A percentile compares a stretch with the other conserved stretches of the same genome.
These are phyloP conservation scores for Metschnikowia chrysomelidarum DNA, from an alignment of 805 yeast species.

Conservation along the genomic window DNA sequence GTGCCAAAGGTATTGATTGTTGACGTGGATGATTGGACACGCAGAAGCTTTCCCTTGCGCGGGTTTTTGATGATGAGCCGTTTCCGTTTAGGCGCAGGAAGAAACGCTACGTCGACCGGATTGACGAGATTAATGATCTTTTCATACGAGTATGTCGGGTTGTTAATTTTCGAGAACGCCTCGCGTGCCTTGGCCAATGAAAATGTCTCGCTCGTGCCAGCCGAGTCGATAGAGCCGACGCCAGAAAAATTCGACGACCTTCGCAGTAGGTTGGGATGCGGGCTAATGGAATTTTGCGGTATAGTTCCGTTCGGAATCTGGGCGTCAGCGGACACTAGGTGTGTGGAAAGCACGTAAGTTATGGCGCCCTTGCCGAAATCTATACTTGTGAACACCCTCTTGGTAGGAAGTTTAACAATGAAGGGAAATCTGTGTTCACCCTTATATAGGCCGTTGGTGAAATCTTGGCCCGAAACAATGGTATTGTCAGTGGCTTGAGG, in stretches of 20 bases:
- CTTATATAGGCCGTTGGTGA: conserved; percentile 53
- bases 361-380: conserved; percentile 87
- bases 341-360: conserved; percentile 57
- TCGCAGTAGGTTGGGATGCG: no score
- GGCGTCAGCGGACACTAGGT: conserved; percentile 26
- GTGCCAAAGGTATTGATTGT: conserved; percentile 33
- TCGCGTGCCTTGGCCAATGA: conserved; percentile 22
- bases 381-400: conserved; percentile 68
- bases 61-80: conserved; percentile 61
- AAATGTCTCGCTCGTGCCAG: conserved; percentile 1
- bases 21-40: conserved; percentile 36
- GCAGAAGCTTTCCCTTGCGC: conserved; percentile 25
- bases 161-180: conserved; percentile 24
- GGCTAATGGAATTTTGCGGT: conserved; percentile 1
- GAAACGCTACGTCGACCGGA: conserved; percentile 69
- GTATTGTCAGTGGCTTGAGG: no score
- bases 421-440: conserved; percentile 92
- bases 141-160: conserved; percentile 47
- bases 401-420: conserved; percentile 73
- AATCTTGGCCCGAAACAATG: conserved; percentile 17
- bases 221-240: no score
- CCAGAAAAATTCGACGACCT: no score
- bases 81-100: conserved; percentile 68
- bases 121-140: conserved; percentile 58
- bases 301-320: conserved; percentile 11